Conservation (phyloP, 495 filamentous ascomycete genomes). For the Pyrenopolyporus hunteri region DNA sequence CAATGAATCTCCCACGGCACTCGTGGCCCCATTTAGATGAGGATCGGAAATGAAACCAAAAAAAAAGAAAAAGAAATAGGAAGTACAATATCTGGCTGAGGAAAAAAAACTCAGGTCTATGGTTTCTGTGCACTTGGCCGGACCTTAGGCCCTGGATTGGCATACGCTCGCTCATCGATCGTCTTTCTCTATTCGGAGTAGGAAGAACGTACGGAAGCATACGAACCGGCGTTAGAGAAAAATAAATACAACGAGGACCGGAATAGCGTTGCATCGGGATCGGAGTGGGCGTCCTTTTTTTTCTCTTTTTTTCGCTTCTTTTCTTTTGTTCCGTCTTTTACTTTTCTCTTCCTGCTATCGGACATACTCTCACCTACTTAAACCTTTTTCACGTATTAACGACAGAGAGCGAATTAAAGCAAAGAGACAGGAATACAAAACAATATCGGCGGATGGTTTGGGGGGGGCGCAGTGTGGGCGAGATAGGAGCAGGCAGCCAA, state of each 20-base stretch:
- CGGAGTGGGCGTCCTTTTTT: conserved; percentile 24
- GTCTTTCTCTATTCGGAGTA: not conserved
- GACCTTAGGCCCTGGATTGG: not conserved
- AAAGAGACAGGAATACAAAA: conserved; percentile 3
- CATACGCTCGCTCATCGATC: too few species aligned
- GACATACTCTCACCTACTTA: too few species aligned
- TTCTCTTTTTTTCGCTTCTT: not conserved
- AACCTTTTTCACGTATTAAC: conserved; percentile 25
- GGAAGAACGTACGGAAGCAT: not conserved
- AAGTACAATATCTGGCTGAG: conserved; percentile 1
- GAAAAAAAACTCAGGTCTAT: too few species aligned
- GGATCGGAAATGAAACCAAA: not conserved
- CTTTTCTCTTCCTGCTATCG: too few species aligned
- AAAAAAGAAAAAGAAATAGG: not conserved
- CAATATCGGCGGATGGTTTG: not conserved
- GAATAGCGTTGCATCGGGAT: conserved; percentile 26
- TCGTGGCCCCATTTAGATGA: not conserved
- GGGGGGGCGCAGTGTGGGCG: not conserved
- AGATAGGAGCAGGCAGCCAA: not conserved
- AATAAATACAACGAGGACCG: not conserved
- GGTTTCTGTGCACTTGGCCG: not conserved
- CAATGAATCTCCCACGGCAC: conserved; percentile 18
- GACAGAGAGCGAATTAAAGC: not conserved
- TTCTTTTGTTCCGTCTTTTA: too few species aligned
- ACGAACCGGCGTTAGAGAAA: not conserved